These are phyloP conservation scores for Dactylellina parvicollis DNA, from an alignment of 2,329 filamentous ascomycete genomes.

Conservation along the genomic window DNA sequence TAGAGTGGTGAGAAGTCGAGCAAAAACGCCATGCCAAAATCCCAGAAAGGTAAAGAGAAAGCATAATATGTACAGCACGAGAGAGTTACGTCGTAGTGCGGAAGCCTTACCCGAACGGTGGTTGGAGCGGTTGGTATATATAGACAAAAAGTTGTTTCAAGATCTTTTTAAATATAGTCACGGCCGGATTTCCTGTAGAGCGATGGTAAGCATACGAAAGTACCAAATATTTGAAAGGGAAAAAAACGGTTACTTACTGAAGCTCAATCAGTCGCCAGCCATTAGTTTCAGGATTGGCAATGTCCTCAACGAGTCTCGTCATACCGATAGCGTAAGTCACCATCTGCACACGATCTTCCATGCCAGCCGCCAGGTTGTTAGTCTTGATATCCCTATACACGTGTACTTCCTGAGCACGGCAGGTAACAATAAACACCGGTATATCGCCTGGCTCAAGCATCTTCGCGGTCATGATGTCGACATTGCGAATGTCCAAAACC, in stretches of 20 bases:
- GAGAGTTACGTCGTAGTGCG: background rate
- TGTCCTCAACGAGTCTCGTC: slow-evolving; percentile 90
- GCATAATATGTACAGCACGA: slow-evolving; percentile 41
- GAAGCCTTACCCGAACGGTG: background rate
- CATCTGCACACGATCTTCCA: slow-evolving; percentile 98
- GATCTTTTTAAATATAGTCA: slow-evolving; percentile 41
- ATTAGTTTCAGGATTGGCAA: slow-evolving; percentile 94
- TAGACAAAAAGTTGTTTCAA: background rate
- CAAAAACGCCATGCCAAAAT: slow-evolving; percentile 28
- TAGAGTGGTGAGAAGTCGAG: slow-evolving; percentile 53
- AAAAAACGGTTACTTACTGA: slow-evolving; percentile 65
- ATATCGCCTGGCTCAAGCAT: slow-evolving; percentile 87
- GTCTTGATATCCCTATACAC: slow-evolving; percentile 94
- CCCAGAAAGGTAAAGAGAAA: slow-evolving; percentile 39
- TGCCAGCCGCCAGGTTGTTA: slow-evolving; percentile 87
- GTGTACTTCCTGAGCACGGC: slow-evolving; percentile 95
- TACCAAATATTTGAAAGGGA: background rate
- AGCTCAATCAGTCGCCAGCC: slow-evolving; percentile 98
- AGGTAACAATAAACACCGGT: slow-evolving; percentile 96
- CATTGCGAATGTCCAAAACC: slow-evolving; percentile 92
- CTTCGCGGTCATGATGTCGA: slow-evolving; percentile 83
- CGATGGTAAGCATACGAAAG: background rate
- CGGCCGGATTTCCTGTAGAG: slow-evolving; percentile 42
- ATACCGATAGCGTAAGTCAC: slow-evolving; percentile 98
- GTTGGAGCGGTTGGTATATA: background rate